Conservation (phyloP, 805 yeast species). For the Lipomyces kockii region DNA sequence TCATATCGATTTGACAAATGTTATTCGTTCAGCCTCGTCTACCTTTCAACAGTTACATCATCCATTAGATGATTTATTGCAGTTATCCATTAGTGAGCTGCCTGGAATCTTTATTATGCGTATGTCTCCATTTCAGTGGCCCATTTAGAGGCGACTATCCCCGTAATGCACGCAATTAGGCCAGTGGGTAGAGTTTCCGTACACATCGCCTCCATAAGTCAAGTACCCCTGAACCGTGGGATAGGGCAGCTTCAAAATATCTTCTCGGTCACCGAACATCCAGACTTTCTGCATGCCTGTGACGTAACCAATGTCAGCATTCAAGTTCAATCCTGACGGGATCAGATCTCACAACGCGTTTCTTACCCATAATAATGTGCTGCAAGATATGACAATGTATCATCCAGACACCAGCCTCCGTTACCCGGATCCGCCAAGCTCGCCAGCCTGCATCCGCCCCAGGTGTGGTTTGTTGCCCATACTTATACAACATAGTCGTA, state of each 20-base stretch:
- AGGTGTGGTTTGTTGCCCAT: background rate
- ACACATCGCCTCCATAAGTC: slow-evolving; percentile 2
- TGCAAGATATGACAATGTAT: slow-evolving; percentile 3
- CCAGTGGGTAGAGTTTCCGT: background rate
- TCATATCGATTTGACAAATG: too few species aligned
- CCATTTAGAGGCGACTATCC: background rate
- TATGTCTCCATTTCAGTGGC: too few species aligned
- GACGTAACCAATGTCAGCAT: background rate
- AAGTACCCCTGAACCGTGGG: background rate
- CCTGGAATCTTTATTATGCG: too few species aligned
- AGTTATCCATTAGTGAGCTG: too few species aligned
- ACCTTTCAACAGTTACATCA: too few species aligned
- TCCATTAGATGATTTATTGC: too few species aligned
- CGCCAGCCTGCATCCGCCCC: background rate
- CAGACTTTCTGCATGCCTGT: slow-evolving; percentile 1
- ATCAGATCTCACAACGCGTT: background rate
- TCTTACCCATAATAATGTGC: slow-evolving; percentile 1
- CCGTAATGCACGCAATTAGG: background rate
- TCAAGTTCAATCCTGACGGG: too few species aligned
- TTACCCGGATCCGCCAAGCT: background rate
- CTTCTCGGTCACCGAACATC: slow-evolving; percentile 1
- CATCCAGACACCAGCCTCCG: background rate
- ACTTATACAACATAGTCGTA: background rate
- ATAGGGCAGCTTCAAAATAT: background rate
- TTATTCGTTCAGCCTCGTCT: too few species aligned